phyloP scores from a whole-genome alignment of 140 eudicot genomes.

The Anethum foeniculum region DNA sequence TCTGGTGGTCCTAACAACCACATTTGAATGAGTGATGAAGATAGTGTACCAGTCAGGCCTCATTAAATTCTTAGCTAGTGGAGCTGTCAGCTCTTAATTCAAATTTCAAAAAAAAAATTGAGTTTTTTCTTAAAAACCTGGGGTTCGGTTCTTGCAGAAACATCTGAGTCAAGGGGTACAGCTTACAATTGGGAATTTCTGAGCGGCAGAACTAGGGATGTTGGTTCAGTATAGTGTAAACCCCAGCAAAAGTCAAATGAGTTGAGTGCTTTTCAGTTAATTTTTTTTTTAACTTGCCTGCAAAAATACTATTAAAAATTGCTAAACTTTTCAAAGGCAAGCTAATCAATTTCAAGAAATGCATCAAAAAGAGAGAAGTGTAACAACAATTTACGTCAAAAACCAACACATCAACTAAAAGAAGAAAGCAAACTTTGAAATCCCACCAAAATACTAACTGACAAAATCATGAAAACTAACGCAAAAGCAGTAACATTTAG shows the following conservation, averaged over 20 bases:
- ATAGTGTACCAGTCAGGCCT: conserved; percentile 10
- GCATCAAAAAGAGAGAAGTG: neutral
- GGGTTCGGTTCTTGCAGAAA: neutral
- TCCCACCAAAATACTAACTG: neutral
- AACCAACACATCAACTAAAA: neutral
- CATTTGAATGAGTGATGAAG: conserved; percentile 10
- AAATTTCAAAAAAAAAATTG: neutral
- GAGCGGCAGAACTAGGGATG: neutral
- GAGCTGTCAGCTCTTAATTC: neutral
- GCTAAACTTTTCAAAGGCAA: neutral
- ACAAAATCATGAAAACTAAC: neutral
- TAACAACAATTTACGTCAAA: neutral
- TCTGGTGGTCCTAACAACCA: conserved; percentile 21
- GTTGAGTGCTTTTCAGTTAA: neutral
- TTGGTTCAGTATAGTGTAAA: neutral
- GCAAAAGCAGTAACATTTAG: neutral
- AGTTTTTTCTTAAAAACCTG: neutral
- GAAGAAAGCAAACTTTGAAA: neutral
- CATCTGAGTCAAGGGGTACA: neutral
- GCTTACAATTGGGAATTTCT: neutral
- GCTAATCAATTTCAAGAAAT: neutral
- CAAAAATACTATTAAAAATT: too few species aligned
- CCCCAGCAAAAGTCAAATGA: neutral
- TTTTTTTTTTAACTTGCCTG: neutral
- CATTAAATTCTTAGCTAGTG: conserved; percentile 7